Percentiles rank a stretch among this genome's conserved stretches.
Conservation (phyloP, 1,284 basidiomycete genomes). For the Ceratobasidium sp. region DNA sequence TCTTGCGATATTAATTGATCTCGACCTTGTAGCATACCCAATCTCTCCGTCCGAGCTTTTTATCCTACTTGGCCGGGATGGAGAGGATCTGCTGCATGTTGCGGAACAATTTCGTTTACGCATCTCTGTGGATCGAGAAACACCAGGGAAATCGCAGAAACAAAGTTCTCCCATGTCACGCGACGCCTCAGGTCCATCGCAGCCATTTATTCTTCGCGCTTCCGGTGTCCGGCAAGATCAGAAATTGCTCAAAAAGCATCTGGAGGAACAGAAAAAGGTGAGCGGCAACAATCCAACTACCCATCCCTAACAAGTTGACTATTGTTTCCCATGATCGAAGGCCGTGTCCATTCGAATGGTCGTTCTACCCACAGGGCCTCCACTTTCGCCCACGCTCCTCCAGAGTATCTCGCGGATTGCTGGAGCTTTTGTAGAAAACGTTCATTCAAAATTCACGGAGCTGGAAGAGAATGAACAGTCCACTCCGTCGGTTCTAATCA, state of each 20-base stretch:
- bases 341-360: conserved; percentile 6
- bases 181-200: neutral
- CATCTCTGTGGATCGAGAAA: conserved; percentile 31
- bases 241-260: conserved; percentile 20
- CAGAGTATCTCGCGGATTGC: conserved; percentile 30
- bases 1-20: neutral
- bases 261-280: conserved; percentile 19
- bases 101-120: conserved; percentile 13
- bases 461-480: neutral
- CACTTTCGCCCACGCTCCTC: conserved; percentile 1
- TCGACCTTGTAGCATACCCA: neutral
- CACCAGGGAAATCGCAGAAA: neutral
- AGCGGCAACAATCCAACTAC: neutral
- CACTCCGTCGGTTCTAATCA: conserved; percentile 18
- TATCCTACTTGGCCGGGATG: conserved; percentile 32
- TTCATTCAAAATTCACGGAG: neutral
- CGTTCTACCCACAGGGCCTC: conserved; percentile 24
- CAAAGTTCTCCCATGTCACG: neutral
- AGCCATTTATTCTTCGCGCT: conserved; percentile 29
- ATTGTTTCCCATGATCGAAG: conserved; percentile 1
- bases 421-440: conserved; percentile 35
- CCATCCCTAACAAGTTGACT: too few species aligned
- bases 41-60: conserved; percentile 32
- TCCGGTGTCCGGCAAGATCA: conserved; percentile 6
- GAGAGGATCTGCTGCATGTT: conserved; percentile 31